Evolutionary conservation across 1,139 yeast species (phyloP).

Genomic region (Kluyveromyces sp.): DNA sequence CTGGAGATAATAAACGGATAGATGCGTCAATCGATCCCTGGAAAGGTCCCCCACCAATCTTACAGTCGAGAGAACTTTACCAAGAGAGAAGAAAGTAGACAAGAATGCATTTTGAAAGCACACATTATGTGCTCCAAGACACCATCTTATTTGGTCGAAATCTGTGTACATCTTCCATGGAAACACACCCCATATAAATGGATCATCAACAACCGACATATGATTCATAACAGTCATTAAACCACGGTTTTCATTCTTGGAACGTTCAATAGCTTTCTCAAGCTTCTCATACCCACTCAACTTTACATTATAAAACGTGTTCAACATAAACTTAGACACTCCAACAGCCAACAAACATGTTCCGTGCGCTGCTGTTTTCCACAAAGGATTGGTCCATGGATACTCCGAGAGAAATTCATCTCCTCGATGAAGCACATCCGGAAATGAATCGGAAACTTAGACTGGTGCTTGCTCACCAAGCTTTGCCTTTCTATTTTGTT

Average conservation of each 20-base stretch:
- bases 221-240: slow-evolving; percentile 90
- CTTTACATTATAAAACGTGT: slow-evolving; percentile 53
- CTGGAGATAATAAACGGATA: slow-evolving; percentile 74
- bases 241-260: slow-evolving; percentile 63
- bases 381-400: slow-evolving; percentile 49
- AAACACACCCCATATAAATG: slow-evolving; percentile 78
- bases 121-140: slow-evolving; percentile 86
- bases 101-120: slow-evolving; percentile 58
- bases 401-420: slow-evolving; percentile 59
- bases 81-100: slow-evolving; percentile 69
- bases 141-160: slow-evolving; percentile 77
- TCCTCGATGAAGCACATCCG: slow-evolving; percentile 66
- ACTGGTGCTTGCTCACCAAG: no score
- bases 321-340: slow-evolving; percentile 55
- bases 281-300: slow-evolving; percentile 56
- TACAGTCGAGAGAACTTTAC: slow-evolving; percentile 77
- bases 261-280: slow-evolving; percentile 52
- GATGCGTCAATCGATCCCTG: slow-evolving; percentile 89
- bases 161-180: slow-evolving; percentile 63
- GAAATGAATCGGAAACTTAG: slow-evolving; percentile 45
- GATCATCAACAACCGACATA: slow-evolving; percentile 91
- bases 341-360: slow-evolving; percentile 64
- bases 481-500: no score
- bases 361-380: slow-evolving; percentile 64
- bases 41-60: slow-evolving; percentile 88